Percentiles rank a stretch among this genome's conserved stretches.
Evolutionary conservation across 2,329 filamentous ascomycete genomes (phyloP).

Genomic region (Colletotrichum sp.): DNA sequence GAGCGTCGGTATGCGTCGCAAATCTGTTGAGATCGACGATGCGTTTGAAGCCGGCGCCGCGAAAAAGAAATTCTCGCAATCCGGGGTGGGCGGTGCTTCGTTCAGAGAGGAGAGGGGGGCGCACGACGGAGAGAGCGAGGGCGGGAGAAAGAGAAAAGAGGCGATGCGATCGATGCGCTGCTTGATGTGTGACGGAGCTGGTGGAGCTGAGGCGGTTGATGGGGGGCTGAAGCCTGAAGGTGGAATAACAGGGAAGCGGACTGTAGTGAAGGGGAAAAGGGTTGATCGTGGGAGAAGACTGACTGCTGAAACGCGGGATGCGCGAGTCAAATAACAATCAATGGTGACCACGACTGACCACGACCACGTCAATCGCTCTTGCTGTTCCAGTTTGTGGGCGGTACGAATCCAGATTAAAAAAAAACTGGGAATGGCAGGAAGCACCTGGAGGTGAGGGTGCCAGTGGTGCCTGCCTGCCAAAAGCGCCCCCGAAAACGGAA

Average conservation of each 20-base stretch:
- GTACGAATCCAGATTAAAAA: neutral
- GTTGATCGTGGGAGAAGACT: neutral
- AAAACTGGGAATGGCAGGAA: neutral
- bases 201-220: neutral
- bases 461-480: neutral
- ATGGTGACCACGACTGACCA: neutral
- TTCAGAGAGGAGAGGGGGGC: neutral
- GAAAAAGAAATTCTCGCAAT: neutral
- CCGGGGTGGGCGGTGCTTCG: neutral
- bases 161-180: neutral
- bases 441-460: neutral
- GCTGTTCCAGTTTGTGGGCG: neutral
- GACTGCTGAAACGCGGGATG: constrained; percentile 6
- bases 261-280: neutral
- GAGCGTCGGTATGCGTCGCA: neutral
- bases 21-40: constrained; percentile 11
- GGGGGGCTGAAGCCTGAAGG: neutral
- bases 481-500: neutral
- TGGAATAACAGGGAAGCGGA: neutral
- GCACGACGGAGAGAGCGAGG: neutral
- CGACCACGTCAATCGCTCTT: neutral
- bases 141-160: neutral
- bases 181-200: neutral
- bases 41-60: neutral
- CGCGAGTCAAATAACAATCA: constrained; percentile 13